These are phyloP conservation scores for Fraxinus sp. DNA, from an alignment of 305 asterid species.

Conservation along the genomic window DNA sequence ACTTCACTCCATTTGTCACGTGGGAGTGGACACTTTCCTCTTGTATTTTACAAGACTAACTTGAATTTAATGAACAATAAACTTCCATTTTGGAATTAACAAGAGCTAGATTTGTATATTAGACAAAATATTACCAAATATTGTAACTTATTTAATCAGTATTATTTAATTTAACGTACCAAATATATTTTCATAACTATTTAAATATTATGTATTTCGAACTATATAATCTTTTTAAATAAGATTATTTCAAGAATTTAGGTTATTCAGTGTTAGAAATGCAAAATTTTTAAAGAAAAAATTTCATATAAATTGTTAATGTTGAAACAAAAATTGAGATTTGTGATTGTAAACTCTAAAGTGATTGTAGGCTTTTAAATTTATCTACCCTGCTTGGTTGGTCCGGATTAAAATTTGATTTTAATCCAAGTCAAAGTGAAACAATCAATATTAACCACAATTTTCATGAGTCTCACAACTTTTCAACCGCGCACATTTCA, in stretches of 20 bases:
- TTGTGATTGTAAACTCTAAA: not conserved
- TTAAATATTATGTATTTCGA: not conserved
- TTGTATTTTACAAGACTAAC: not conserved
- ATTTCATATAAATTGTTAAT: not conserved
- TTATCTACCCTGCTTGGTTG: too few relatives aligned
- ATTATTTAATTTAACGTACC: not conserved
- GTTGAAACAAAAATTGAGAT: not conserved
- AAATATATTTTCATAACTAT: not conserved
- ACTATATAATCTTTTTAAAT: not conserved
- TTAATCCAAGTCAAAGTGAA: too few relatives aligned
- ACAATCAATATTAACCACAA: too few relatives aligned
- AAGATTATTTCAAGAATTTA: not conserved
- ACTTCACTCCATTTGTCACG: conserved; percentile 6
- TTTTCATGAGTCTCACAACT: too few relatives aligned
- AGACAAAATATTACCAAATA: not conserved
- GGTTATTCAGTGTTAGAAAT: not conserved
- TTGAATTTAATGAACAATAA: not conserved
- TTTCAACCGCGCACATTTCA: too few relatives aligned
- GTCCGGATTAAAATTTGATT: too few relatives aligned
- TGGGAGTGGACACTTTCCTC: not conserved
- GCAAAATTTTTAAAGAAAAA: not conserved
- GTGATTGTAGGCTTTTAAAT: not conserved
- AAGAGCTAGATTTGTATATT: not conserved
- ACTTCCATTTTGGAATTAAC: not conserved
- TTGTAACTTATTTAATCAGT: not conserved